A percentile compares a stretch with the other conserved stretches of the same genome.
These are phyloP conservation scores for Diospyros lotus DNA, from an alignment of 148 eudicot genomes.

Conservation along the genomic window DNA sequence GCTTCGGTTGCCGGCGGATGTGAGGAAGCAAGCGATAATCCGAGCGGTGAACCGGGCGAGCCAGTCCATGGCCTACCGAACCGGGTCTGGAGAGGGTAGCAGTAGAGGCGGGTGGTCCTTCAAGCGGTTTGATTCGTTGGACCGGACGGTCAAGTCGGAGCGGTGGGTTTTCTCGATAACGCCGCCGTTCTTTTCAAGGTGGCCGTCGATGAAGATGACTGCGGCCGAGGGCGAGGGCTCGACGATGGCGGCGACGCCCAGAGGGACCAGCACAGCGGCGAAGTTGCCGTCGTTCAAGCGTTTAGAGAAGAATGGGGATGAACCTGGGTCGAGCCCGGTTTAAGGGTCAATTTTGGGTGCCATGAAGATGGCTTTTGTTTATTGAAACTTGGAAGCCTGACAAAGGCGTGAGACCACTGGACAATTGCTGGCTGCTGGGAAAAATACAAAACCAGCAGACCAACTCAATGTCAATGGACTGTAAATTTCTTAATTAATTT, in stretches of 20 bases:
- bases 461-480: too few relatives aligned
- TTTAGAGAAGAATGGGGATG: slow-evolving; percentile 13
- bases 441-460: too few relatives aligned
- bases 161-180: slow-evolving; percentile 48
- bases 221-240: slow-evolving; percentile 14
- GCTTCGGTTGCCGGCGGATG: slow-evolving; percentile 35
- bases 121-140: slow-evolving; percentile 17
- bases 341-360: not conserved
- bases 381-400: not conserved
- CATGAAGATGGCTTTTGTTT: not conserved
- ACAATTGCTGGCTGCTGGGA: too few relatives aligned
- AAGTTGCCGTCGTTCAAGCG: slow-evolving; percentile 17
- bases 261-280: not conserved
- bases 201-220: slow-evolving; percentile 20
- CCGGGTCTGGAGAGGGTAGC: slow-evolving; percentile 23
- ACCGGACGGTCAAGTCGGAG: slow-evolving; percentile 38
- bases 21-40: slow-evolving; percentile 30
- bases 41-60: slow-evolving; percentile 30
- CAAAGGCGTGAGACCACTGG: not conserved
- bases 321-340: slow-evolving; percentile 6
- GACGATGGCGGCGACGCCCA: slow-evolving; percentile 7
- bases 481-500: too few relatives aligned
- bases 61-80: slow-evolving; percentile 24
- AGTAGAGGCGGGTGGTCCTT: slow-evolving; percentile 18
- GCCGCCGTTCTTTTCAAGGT: slow-evolving; percentile 50